phyloP scores from a whole-genome alignment of 164 flowering plant species.

The Magnolia sinica region DNA sequence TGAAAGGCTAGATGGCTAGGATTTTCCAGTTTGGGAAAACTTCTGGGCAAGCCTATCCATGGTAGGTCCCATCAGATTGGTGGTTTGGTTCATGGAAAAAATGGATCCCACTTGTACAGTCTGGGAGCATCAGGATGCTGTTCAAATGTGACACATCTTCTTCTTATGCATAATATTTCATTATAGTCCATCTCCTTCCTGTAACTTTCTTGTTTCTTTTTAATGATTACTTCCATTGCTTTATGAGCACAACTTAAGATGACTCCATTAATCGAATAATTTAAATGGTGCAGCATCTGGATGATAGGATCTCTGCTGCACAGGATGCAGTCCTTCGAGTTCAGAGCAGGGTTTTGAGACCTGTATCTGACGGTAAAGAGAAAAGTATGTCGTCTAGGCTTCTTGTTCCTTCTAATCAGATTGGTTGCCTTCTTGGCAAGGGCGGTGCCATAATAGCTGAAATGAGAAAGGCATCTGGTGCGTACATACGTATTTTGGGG shows the following conservation, averaged over 20 bases:
- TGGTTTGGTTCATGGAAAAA: too few relatives aligned
- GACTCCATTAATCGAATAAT: background rate
- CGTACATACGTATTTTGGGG: constrained; percentile 75
- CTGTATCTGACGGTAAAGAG: constrained; percentile 58
- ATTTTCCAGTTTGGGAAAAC: too few relatives aligned
- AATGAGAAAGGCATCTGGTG: constrained; percentile 80
- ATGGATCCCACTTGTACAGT: too few relatives aligned
- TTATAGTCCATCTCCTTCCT: background rate
- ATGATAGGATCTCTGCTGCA: constrained; percentile 72
- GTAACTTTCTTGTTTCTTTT: background rate
- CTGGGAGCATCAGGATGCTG: too few relatives aligned
- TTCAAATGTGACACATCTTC: too few relatives aligned
- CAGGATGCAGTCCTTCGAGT: constrained; percentile 93
- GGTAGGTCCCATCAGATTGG: too few relatives aligned
- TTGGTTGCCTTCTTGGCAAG: constrained; percentile 87
- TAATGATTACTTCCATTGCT: background rate
- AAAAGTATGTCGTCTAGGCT: constrained; percentile 47
- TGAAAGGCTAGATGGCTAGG: too few relatives aligned
- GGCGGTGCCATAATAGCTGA: constrained; percentile 84
- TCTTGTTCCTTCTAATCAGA: constrained; percentile 74
- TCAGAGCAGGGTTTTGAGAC: constrained; percentile 59
- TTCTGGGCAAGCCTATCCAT: too few relatives aligned
- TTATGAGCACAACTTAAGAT: background rate
- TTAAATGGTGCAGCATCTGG: constrained; percentile 67
- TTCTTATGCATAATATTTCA: background rate